These are phyloP conservation scores for Tremella fuciformis DNA, from an alignment of 768 basidiomycete genomes.

Conservation along the genomic window DNA sequence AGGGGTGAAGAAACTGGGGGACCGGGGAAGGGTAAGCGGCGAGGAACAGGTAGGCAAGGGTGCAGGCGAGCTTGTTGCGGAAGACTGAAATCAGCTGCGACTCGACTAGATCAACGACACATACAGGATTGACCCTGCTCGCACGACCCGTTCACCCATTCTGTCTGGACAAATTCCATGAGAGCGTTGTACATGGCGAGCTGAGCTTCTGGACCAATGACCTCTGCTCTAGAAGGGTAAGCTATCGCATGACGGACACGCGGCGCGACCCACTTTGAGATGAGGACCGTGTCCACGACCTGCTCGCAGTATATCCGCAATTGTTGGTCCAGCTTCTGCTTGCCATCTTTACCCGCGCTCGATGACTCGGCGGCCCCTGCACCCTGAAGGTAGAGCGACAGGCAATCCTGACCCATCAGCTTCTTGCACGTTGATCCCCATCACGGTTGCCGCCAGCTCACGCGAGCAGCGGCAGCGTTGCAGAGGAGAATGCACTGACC, in stretches of 20 bases:
- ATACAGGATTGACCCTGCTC: constrained; percentile 77
- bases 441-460: constrained; percentile 56
- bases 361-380: constrained; percentile 47
- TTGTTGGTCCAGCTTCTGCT: constrained; percentile 47
- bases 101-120: constrained; percentile 49
- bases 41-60: constrained; percentile 51
- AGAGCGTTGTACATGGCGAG: constrained; percentile 66
- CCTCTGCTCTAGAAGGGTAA: constrained; percentile 34
- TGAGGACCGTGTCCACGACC: constrained; percentile 49
- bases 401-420: constrained; percentile 58
- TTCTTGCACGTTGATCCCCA: constrained; percentile 60
- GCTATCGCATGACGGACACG: neutral
- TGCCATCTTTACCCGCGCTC: constrained; percentile 48
- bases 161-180: constrained; percentile 76
- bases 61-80: constrained; percentile 68
- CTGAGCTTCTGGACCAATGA: constrained; percentile 40
- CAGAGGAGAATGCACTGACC: constrained; percentile 60
- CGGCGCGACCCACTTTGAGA: constrained; percentile 46
- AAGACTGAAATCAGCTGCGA: constrained; percentile 60
- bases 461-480: constrained; percentile 59
- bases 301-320: constrained; percentile 50
- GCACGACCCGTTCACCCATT: constrained; percentile 80
- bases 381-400: constrained; percentile 52
- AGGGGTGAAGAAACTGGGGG: constrained; percentile 47
- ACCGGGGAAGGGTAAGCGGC: constrained; percentile 42